Evolutionary conservation across 441 rosid genomes (phyloP).

Genomic region (Melastoma candidum): DNA sequence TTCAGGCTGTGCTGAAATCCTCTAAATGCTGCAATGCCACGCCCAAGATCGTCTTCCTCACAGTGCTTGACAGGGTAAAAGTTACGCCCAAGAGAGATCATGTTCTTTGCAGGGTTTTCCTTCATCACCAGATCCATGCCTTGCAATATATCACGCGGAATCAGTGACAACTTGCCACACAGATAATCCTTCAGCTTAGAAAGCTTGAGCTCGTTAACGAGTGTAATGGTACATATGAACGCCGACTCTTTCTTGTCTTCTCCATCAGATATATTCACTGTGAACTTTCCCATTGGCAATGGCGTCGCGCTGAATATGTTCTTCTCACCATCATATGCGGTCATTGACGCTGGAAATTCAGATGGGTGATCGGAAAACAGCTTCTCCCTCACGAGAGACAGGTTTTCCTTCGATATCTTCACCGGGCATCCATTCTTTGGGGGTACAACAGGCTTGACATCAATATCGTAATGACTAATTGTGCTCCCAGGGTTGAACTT

Average conservation of each 20-base stretch:
- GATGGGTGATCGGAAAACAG: constrained; percentile 34
- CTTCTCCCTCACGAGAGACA: constrained; percentile 46
- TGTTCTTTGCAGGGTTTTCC: constrained; percentile 61
- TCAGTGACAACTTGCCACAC: constrained; percentile 20
- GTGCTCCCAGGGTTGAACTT: constrained; percentile 37
- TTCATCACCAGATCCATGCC: constrained; percentile 91
- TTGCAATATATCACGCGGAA: constrained; percentile 72
- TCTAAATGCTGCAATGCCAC: constrained; percentile 47
- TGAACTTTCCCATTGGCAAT: constrained; percentile 42
- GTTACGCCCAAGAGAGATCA: constrained; percentile 60
- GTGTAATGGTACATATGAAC: constrained; percentile 37
- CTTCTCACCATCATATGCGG: constrained; percentile 87
- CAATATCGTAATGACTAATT: constrained; percentile 57
- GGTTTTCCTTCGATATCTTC: constrained; percentile 34
- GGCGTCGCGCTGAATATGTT: constrained; percentile 63
- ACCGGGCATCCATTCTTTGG: constrained; percentile 21
- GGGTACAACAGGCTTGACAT: constrained; percentile 33
- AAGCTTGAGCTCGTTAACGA: constrained; percentile 53
- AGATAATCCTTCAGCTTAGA: constrained; percentile 52
- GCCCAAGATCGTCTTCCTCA: constrained; percentile 32
- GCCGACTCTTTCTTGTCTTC: constrained; percentile 29
- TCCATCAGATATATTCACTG: constrained; percentile 34
- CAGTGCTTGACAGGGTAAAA: constrained; percentile 28
- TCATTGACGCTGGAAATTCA: constrained; percentile 48
- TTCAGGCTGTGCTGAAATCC: constrained; percentile 62